Conservation (phyloP, 768 basidiomycete genomes). For the Fomitopsis pulvina region DNA sequence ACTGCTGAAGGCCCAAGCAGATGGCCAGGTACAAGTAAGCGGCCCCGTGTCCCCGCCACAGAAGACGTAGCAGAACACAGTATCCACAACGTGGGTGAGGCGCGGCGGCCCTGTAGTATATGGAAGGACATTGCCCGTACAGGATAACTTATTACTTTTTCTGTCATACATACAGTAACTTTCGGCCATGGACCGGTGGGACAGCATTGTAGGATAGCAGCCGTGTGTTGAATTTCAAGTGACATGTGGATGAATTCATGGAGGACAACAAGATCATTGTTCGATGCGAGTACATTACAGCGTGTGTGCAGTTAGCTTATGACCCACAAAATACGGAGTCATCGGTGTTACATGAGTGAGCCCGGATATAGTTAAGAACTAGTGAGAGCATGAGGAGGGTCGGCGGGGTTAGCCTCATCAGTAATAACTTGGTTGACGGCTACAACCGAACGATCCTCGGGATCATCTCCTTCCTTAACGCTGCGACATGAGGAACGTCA, state of each 20-base stretch:
- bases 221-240: too few species aligned
- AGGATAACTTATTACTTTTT: too few species aligned
- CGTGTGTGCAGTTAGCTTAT: not conserved
- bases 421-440: not conserved
- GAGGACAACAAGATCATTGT: too few species aligned
- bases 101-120: too few species aligned
- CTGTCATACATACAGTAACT: too few species aligned
- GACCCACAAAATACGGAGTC: not conserved
- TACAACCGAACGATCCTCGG: not conserved
- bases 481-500: not conserved
- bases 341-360: not conserved
- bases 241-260: too few species aligned
- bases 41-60: not conserved
- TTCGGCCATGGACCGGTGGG: too few species aligned
- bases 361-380: not conserved
- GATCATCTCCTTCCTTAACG: not conserved
- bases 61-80: not conserved
- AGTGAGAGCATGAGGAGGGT: not conserved
- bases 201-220: too few species aligned
- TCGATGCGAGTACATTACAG: too few species aligned
- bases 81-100: too few species aligned
- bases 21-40: conserved; percentile 14
- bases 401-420: not conserved
- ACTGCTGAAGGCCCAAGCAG: conserved; percentile 36
- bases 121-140: too few species aligned